Evolutionary conservation across 305 asterid species (phyloP).

Genomic region (Fraxinus platypoda): DNA sequence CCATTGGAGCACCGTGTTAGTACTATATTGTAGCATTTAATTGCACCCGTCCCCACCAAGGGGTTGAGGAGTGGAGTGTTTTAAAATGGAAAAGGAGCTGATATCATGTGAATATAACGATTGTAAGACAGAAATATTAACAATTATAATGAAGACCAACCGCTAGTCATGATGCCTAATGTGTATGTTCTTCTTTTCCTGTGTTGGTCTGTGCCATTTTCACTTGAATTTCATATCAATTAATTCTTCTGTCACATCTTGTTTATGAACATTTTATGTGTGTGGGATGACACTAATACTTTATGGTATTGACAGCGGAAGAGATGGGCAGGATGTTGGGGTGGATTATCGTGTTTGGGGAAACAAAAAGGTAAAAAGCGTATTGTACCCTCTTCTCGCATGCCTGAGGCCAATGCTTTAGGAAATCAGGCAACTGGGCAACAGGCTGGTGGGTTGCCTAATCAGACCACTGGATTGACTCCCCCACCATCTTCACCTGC

Average conservation of each 20-base stretch:
- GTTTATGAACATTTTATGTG: conserved; percentile 5
- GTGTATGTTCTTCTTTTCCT: conserved; percentile 7
- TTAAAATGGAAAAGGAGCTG: not conserved
- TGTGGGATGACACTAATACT: conserved; percentile 8
- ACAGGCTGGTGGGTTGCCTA: conserved; percentile 65
- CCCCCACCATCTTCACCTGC: conserved; percentile 99
- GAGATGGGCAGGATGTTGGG: conserved; percentile 86
- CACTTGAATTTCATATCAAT: not conserved
- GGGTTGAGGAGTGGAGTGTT: not conserved
- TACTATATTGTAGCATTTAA: not conserved
- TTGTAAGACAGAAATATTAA: not conserved
- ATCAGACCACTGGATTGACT: conserved; percentile 55
- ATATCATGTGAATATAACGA: not conserved
- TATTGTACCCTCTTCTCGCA: conserved; percentile 83
- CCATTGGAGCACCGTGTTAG: not conserved
- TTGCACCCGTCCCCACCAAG: not conserved
- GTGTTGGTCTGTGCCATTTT: not conserved
- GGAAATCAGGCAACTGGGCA: conserved; percentile 68
- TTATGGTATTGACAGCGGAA: conserved; percentile 59
- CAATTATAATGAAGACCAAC: not conserved
- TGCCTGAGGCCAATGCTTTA: conserved; percentile 57
- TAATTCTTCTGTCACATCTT: not conserved
- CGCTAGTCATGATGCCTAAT: not conserved
- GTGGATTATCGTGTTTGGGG: conserved; percentile 81
- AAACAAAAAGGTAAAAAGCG: conserved; percentile 88